phyloP scores from a whole-genome alignment of 2,329 filamentous ascomycete species.

The Fusarium chlamydosporum region DNA sequence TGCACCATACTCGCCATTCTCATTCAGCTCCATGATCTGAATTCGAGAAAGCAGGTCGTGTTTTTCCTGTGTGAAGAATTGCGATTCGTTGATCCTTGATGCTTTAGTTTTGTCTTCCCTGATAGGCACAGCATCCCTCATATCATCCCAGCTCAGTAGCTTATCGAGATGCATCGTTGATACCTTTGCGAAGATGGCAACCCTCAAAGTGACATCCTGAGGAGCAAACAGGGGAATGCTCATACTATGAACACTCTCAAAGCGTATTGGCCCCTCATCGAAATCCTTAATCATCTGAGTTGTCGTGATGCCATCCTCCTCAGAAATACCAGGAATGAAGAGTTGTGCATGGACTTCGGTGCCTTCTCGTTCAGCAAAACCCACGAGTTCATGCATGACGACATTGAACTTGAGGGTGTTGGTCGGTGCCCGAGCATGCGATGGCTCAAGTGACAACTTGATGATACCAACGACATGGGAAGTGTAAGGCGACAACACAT shows the following conservation, averaged over 20 bases:
- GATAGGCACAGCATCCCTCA: conserved; percentile 80
- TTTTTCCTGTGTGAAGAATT: conserved; percentile 93
- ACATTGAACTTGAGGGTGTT: conserved; percentile 98
- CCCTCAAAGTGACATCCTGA: conserved; percentile 80
- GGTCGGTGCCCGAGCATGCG: conserved; percentile 89
- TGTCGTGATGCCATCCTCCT: conserved; percentile 91
- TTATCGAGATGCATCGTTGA: conserved; percentile 97
- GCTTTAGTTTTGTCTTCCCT: conserved; percentile 69
- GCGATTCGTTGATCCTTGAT: conserved; percentile 86
- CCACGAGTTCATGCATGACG: conserved; percentile 95
- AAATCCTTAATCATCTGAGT: conserved; percentile 96
- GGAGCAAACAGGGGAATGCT: conserved; percentile 83
- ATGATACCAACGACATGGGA: conserved; percentile 91
- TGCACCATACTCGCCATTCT: conserved; percentile 90
- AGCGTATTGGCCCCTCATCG: conserved; percentile 90
- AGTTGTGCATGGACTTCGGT: conserved; percentile 96
- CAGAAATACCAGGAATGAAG: conserved; percentile 92
- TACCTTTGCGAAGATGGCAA: conserved; percentile 92
- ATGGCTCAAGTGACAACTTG: conserved; percentile 91
- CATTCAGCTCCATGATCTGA: conserved; percentile 91
- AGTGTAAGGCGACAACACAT: conserved; percentile 93
- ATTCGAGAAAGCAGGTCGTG: conserved; percentile 92
- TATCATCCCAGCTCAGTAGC: conserved; percentile 98
- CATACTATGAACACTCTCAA: conserved; percentile 99
- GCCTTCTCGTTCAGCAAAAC: conserved; percentile 95